These are phyloP conservation scores for Achaetomiella virescens DNA, from an alignment of 495 filamentous ascomycete species.

Conservation along the genomic window DNA sequence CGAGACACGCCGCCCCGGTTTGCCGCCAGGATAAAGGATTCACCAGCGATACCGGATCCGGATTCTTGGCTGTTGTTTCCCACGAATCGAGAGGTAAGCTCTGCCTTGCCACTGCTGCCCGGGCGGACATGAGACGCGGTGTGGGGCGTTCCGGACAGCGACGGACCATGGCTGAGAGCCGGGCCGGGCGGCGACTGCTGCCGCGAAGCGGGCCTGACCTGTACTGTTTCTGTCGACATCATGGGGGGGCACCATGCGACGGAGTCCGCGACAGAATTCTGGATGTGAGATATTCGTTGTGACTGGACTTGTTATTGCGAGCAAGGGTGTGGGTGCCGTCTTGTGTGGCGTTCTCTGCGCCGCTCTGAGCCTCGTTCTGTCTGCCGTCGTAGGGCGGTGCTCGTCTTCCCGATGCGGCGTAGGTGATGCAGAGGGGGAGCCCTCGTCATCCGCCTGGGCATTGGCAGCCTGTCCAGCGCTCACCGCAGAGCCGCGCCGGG, in stretches of 20 bases:
- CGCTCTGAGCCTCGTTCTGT: conserved; percentile 6
- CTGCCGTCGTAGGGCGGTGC: neutral
- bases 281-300: conserved; percentile 49
- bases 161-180: conserved; percentile 9
- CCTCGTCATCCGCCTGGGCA: conserved; percentile 15
- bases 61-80: conserved; percentile 33
- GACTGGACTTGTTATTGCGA: conserved; percentile 29
- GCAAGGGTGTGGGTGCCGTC: conserved; percentile 13
- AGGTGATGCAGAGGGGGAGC: neutral
- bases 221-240: conserved; percentile 52
- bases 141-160: conserved; percentile 27
- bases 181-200: conserved; percentile 29
- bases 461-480: conserved; percentile 32
- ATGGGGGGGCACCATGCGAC: conserved; percentile 53
- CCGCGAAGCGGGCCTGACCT: conserved; percentile 35
- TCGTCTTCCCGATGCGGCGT: neutral
- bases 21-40: conserved; percentile 22
- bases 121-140: conserved; percentile 23
- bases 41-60: conserved; percentile 27
- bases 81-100: conserved; percentile 48
- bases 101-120: conserved; percentile 42
- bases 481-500: conserved; percentile 41
- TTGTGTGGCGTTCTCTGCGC: neutral
- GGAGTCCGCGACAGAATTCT: conserved; percentile 52
- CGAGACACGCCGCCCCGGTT: conserved; percentile 14